phyloP scores from a whole-genome alignment of 306 rosid species.

The Rosa chinensis region DNA sequence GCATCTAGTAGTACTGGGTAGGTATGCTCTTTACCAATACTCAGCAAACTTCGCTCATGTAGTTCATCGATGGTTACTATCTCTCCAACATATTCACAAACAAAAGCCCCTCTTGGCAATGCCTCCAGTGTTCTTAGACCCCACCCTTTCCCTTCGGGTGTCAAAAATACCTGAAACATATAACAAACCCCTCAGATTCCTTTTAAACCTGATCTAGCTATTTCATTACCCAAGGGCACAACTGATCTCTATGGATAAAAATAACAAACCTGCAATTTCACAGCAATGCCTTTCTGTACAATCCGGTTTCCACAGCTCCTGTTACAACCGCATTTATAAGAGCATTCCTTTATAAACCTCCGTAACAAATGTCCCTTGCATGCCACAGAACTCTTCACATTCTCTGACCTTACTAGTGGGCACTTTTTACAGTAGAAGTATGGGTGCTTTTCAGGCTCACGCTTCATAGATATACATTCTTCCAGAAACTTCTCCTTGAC shows the following conservation, averaged over 20 bases:
- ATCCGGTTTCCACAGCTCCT: slow-evolving; percentile 24
- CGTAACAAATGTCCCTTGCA: slow-evolving; percentile 17
- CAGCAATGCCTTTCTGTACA: slow-evolving; percentile 26
- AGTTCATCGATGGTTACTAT: slow-evolving; percentile 20
- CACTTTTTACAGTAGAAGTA: slow-evolving; percentile 5
- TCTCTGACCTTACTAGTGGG: background rate
- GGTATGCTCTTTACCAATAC: background rate
- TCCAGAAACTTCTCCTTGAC: slow-evolving; percentile 21
- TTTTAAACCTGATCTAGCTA: background rate
- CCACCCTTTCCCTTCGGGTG: slow-evolving; percentile 34
- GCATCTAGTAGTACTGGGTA: slow-evolving; percentile 24
- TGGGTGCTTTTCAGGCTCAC: background rate
- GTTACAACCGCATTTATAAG: slow-evolving; percentile 21
- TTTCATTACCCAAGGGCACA: background rate
- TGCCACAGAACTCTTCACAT: background rate
- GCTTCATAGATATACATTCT: slow-evolving; percentile 8
- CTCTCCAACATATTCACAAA: slow-evolving; percentile 33
- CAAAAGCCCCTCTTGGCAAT: slow-evolving; percentile 31
- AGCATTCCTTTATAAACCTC: slow-evolving; percentile 29
- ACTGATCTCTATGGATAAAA: background rate
- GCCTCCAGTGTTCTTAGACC: slow-evolving; percentile 24
- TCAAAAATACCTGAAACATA: slow-evolving; percentile 25
- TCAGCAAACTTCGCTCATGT: background rate
- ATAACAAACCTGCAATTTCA: slow-evolving; percentile 26
- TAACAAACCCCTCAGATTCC: background rate